Evolutionary conservation across 1,139 yeast genomes (phyloP), one percentile per base, ranked within the genome.

Genomic region (Blastobotrys serpentis): DNA sequence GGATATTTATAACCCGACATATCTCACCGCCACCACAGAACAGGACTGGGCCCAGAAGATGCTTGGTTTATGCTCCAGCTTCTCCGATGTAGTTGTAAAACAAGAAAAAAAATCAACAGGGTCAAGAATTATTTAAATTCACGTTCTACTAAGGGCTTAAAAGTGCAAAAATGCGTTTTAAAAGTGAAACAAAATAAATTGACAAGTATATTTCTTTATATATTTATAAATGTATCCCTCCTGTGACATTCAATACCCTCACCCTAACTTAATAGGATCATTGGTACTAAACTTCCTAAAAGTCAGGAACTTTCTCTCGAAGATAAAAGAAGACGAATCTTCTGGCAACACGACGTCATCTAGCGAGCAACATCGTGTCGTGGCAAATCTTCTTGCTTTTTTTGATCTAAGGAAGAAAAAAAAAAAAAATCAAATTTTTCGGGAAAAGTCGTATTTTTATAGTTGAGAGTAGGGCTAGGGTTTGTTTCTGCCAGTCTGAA

Each of bases 201-300:
- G n/a, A 7, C 19, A 25, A 21, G 23, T 6, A 34, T 22, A 19
- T 16, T 32, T 18, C 19, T 22, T 18, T 18, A 34, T 43, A 26
- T 45, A n/a, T 30, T 6, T 6, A 23, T 23, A 6, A 29, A 63
- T 67, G 69, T 68, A 49, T 64, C 71, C 71, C 59, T 66, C 59
- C 69, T 63, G 54, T 66, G 71, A 67, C 72, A 67, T 66, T 61
- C 63, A 48, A 55, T 56, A 60, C 68, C 67, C 61, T 59, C 58
- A 56, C 64, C 57, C 64, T 60, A 61, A 63, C 62, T 61, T 46
- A 61, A 61, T 61, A 60, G 57, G 57, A 57, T 56, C 48, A 56
- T 47, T 56, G 67, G 62, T 60, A 58, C 63, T 52, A 63, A 65
- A 66, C 72, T 68, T 68, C 72, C 72, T 68, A 68, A 59, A 52